Base-by-base conservation (phyloP, 257 asterid genomes). In the Petunia axillaris region DNA sequence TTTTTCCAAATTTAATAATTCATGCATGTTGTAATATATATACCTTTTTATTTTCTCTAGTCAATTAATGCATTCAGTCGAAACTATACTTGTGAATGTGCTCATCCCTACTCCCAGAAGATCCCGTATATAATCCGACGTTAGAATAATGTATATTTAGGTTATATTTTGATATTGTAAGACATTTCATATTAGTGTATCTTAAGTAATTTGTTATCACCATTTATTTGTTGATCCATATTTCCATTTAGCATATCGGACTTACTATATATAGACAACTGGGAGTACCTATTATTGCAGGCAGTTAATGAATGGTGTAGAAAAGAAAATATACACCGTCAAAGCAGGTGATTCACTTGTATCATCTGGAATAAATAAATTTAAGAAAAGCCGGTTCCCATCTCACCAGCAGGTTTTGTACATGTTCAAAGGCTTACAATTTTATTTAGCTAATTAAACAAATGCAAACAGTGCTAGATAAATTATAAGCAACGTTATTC, bases 31-130 rank as follows among this genome's bases (percentile, higher is more conserved):
- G 14, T 68, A n/a, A 15, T 68, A 35, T 68, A n/a, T 8, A 8
- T 48, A 6, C 54, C 54, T 50, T 50, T 50, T 50, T 50, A 44
- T 9, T 68, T 44, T 68, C 40, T 44, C 38, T 16, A 11, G 40
- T 44, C 76, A 68, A 68, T 68, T 13, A 25, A 68, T 68, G 58
- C 9, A 44, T 40, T 25, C 58, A 44, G 76, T 16, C 16, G 58
- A 50, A 50, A 25, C 25, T 25, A 25, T 25, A 25, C 54, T 8
- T 7, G 54, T 25, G n/a, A 40, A 44, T 68, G 16, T 44, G 41
- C 1, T 8, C 48, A 68, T 68, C 76, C 76, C 14, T n/a, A 2
- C 67, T 9, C n/a, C 35, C 41, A 2, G 13, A 1, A 62, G 15
- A 60, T 60, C 40, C 66, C 41, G 36, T 35, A 35, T 62, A 44